Base-by-base conservation (phyloP, 352 stramenopile species). In the Lagenidium sp. region DNA sequence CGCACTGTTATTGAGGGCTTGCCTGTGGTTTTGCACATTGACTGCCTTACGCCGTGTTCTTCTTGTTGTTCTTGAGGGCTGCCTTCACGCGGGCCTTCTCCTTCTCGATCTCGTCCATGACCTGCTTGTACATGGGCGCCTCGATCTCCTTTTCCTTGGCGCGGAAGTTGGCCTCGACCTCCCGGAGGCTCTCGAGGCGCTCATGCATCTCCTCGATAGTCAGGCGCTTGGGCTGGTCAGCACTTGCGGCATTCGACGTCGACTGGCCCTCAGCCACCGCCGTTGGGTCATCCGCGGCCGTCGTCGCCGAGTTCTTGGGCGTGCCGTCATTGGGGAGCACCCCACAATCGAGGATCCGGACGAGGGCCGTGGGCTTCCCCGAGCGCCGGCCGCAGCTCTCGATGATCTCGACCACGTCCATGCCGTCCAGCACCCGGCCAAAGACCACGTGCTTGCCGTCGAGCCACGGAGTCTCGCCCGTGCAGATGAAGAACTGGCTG, bases 401-500 rank as follows among this genome's bases (percentile, higher is more conserved):
- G 37, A 97, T 62, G 34, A 78, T 84, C 47, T 97, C 92, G n/a
- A 98, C 83, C 25, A 97, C 65, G 55, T 96, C 82, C 68, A 88
- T 87, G 34, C 88, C 88, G 40, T 96, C 84, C 26, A 93, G 35
- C 6, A 95, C 85, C 38, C 69, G 67, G 23, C 95, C 95, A 68
- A 98, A 98, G 0, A 98, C 96, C 21, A 96, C 75, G 76, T 99
- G 96, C 63, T 95, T 97, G 41, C 92, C 93, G 52, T 99, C 92
- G 25, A 99, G 73, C 92, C 93, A 98, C 26, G 90, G 81, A 22
- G 94, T 98, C 51, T 96, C 81, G 28, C 70, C 72, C 34, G 95
- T 97, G 15, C 89, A 96, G 41, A 98, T 97, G 60, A 98, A 98
- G 63, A 98, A 98, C 65, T 98, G 92, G 43, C 70, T 94, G 50